Conservation (phyloP, 2,329 filamentous ascomycete species). For the Aureobasidium sp. region DNA sequence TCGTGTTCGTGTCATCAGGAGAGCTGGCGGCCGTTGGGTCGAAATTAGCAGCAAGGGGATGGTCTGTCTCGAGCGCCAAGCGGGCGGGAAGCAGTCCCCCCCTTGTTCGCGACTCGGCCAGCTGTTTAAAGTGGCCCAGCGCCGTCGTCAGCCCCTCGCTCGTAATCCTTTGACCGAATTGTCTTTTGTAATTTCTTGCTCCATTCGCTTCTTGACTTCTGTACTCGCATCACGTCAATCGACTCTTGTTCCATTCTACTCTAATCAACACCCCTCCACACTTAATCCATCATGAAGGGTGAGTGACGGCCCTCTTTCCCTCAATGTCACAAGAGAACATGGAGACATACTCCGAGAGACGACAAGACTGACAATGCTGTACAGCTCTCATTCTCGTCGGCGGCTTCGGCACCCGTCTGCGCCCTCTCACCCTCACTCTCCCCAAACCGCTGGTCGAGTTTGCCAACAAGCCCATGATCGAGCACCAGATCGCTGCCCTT, state of each 20-base stretch:
- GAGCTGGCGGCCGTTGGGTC: not conserved
- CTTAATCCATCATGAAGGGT: constrained; percentile 16
- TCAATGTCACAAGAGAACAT: not conserved
- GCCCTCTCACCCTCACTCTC: constrained; percentile 91
- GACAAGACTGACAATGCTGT: constrained; percentile 19
- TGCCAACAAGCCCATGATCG: constrained; percentile 97
- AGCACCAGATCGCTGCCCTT: constrained; percentile 93
- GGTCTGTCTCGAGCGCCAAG: not conserved
- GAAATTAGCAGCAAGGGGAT: constrained; percentile 14
- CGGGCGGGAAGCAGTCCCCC: not conserved
- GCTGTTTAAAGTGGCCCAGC: not conserved
- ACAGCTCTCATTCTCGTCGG: constrained; percentile 96
- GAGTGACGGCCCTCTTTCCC: not conserved
- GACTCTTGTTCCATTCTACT: not conserved
- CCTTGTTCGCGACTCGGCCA: not conserved
- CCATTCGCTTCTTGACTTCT: not conserved
- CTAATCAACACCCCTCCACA: not conserved
- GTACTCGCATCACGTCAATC: not conserved
- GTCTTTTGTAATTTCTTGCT: constrained; percentile 1
- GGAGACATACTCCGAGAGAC: not conserved
- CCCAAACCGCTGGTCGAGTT: constrained; percentile 98
- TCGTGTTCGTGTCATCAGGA: constrained; percentile 11
- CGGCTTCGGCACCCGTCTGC: constrained; percentile 95
- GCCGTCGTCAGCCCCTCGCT: constrained; percentile 10
- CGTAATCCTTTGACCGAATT: not conserved